phyloP scores from a whole-genome alignment of 352 stramenopile genomes.

The Phytophthora hibernalis region DNA sequence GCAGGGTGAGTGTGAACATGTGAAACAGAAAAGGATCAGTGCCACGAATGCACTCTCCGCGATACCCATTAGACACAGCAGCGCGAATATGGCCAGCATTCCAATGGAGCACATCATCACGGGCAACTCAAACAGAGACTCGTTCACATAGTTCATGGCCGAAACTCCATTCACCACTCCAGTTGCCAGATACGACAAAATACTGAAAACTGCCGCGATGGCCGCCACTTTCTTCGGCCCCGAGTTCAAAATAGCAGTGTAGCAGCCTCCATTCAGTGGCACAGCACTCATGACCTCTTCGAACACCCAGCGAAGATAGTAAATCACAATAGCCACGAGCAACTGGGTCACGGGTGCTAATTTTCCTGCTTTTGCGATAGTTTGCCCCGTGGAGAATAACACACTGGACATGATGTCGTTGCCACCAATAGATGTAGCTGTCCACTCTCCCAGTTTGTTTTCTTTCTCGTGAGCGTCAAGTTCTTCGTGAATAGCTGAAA shows the following conservation, averaged over 20 bases:
- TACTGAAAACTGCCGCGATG: constrained; percentile 78
- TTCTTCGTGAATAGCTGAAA: constrained; percentile 40
- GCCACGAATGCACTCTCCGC: constrained; percentile 85
- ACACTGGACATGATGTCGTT: constrained; percentile 92
- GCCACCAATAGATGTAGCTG: constrained; percentile 88
- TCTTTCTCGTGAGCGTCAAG: constrained; percentile 31
- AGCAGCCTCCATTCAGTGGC: constrained; percentile 91
- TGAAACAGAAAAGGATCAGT: constrained; percentile 85
- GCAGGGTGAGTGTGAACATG: constrained; percentile 65
- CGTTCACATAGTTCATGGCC: constrained; percentile 82
- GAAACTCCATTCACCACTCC: constrained; percentile 72
- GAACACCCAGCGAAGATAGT: constrained; percentile 85
- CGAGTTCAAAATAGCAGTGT: constrained; percentile 92
- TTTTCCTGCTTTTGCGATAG: constrained; percentile 73
- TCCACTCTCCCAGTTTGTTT: constrained; percentile 73
- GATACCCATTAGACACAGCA: constrained; percentile 84
- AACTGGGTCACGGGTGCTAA: constrained; percentile 82
- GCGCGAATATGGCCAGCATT: constrained; percentile 80
- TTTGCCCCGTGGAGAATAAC: constrained; percentile 67
- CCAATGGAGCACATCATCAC: constrained; percentile 47
- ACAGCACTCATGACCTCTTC: constrained; percentile 91
- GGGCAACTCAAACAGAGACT: constrained; percentile 67
- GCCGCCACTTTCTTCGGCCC: constrained; percentile 88
- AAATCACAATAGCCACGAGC: constrained; percentile 70
- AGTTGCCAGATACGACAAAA: constrained; percentile 91